Base-by-base conservation (phyloP, 441 rosid genomes). In the Codiaeum variegatum region DNA sequence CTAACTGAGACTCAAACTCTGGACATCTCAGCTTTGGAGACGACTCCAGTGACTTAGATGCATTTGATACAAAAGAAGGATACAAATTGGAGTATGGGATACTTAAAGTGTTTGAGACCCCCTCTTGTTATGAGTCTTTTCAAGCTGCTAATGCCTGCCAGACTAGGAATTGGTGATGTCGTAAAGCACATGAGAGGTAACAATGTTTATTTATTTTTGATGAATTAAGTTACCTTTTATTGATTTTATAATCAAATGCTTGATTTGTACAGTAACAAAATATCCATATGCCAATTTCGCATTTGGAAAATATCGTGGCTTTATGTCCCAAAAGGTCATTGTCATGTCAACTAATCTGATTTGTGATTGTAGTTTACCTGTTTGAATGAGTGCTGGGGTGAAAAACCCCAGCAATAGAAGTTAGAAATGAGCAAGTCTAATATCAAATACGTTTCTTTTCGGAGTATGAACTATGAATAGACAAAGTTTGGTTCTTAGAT, bases 51-150 rank as follows among this genome's bases (percentile, higher is more conserved):
- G 11, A 40, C 44, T 8, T 42, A 24, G 36, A 8, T 55, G 46
- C 24, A 10, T 51, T 34, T 52, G 21, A 24, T 63, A 52, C 24
- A 36, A 12, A 62, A 47, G 62, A 34, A 51, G 26, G 52, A 24
- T 19, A 67, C 60, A 49, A 46, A 46, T 44, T 32, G 28, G 34
- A 18, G 32, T 29, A 44, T 42, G 21, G 36, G 32, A 16, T 29
- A 26, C 51, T 5, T 24, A 15, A 56, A 70, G 28, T 60, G 67
- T 4, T 16, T 58, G 38, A 59, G 73, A 38, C 46, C 66, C 11
- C 21, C 23, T 26, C 46, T 4, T 62, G 73, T 72, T n/a, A 84
- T 88, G 93, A 82, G 76, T 74, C 63, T 78, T 69, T 65, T 83
- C 80, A 74, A 84, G 80, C 80, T 59, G 62, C 65, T 84, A 59